Evolutionary conservation across 2,329 filamentous ascomycete species (phyloP).

Genomic region (Amauroascus niger): DNA sequence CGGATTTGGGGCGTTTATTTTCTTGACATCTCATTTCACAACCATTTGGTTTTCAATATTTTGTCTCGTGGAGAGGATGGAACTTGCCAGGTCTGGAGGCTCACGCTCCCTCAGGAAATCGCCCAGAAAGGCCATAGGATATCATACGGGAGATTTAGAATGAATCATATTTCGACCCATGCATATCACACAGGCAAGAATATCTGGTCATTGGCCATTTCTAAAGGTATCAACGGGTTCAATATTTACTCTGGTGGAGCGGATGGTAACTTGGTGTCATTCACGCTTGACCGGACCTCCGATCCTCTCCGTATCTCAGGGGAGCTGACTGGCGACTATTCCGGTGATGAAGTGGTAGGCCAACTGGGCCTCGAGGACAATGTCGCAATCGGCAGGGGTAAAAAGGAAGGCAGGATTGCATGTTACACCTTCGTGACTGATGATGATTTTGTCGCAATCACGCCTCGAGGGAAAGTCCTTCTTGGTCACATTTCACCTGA

Average conservation of each 20-base stretch:
- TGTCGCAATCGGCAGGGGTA: neutral
- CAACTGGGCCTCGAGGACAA: neutral
- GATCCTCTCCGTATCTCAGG: constrained; percentile 1
- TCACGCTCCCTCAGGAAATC: constrained; percentile 34
- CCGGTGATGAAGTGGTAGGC: constrained; percentile 5
- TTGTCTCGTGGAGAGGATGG: constrained; percentile 81
- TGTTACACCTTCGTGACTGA: constrained; percentile 29
- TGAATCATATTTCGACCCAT: constrained; percentile 49
- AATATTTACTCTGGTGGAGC: constrained; percentile 66
- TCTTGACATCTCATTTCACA: constrained; percentile 28
- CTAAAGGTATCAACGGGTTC: constrained; percentile 15
- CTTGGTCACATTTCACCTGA: constrained; percentile 23
- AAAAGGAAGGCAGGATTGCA: constrained; percentile 20
- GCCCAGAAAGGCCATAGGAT: constrained; percentile 17
- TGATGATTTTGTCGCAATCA: constrained; percentile 27
- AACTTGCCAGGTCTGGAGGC: constrained; percentile 61
- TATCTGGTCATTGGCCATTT: constrained; percentile 63
- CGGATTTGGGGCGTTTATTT: constrained; percentile 84
- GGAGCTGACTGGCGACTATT: constrained; percentile 3
- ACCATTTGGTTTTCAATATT: constrained; percentile 39
- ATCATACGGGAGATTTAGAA: constrained; percentile 21
- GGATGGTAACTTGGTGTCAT: constrained; percentile 54
- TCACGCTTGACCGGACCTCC: constrained; percentile 16
- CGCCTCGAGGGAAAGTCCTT: constrained; percentile 25
- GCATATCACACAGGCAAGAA: constrained; percentile 76